Conservation (phyloP, 2,329 filamentous ascomycete genomes). For the Pseudocercospora fuligena region DNA sequence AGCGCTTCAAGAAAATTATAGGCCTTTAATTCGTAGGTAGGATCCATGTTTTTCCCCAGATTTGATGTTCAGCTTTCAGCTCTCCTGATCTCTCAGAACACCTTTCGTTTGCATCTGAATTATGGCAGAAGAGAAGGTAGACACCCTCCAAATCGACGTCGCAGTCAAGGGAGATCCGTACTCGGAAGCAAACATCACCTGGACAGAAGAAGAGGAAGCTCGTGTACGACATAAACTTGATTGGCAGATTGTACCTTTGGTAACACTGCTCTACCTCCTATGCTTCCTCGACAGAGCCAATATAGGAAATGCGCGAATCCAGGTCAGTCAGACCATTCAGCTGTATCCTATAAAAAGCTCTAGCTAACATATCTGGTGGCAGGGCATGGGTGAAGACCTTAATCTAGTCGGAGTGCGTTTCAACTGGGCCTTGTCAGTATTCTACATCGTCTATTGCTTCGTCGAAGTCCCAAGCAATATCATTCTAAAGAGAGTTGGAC, state of each 20-base stretch:
- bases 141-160: constrained; percentile 7
- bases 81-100: neutral
- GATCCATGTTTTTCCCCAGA: neutral
- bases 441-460: constrained; percentile 45
- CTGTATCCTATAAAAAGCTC: neutral
- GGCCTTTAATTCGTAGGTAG: neutral
- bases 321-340: constrained; percentile 9
- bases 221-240: constrained; percentile 60
- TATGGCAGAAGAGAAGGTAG: constrained; percentile 23
- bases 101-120: neutral
- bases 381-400: constrained; percentile 46
- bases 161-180: constrained; percentile 14
- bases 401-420: constrained; percentile 38
- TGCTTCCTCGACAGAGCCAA: constrained; percentile 58
- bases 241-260: constrained; percentile 62
- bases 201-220: constrained; percentile 41
- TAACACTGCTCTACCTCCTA: constrained; percentile 63
- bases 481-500: constrained; percentile 48
- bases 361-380: constrained; percentile 25
- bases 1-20: neutral
- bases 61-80: neutral
- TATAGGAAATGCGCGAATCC: constrained; percentile 30
- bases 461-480: constrained; percentile 47
- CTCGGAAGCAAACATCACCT: constrained; percentile 18
- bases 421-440: constrained; percentile 44